Evolutionary conservation across 306 rosid genomes (phyloP).

Genomic region (Gastrolobium bilobum): DNA sequence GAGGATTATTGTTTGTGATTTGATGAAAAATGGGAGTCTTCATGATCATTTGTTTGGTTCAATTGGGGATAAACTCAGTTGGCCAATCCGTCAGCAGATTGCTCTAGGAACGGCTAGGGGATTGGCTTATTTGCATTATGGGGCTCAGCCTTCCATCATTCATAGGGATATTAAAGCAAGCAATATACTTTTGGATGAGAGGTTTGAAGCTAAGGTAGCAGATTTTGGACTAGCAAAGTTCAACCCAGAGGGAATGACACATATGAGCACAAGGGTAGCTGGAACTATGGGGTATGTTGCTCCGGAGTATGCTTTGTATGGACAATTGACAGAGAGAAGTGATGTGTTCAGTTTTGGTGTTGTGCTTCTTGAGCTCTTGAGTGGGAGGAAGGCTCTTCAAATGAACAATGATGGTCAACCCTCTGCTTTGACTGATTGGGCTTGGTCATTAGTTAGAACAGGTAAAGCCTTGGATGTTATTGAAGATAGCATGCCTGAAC

Average conservation of each 20-base stretch:
- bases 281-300: constrained; percentile 99
- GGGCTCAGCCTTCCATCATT: constrained; percentile 89
- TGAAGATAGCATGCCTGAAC: constrained; percentile 76
- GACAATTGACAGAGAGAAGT: constrained; percentile 91
- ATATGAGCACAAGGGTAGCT: constrained; percentile 96
- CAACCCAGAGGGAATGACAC: constrained; percentile 91
- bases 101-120: constrained; percentile 94
- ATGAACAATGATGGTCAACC: constrained; percentile 64
- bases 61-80: constrained; percentile 61
- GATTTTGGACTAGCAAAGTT: constrained; percentile 96
- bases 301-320: constrained; percentile 95
- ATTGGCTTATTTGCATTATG: constrained; percentile 91
- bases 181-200: constrained; percentile 90
- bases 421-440: constrained; percentile 84
- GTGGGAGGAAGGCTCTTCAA: constrained; percentile 89
- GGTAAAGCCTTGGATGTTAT: constrained; percentile 76
- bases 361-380: constrained; percentile 90
- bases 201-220: constrained; percentile 85
- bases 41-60: constrained; percentile 85
- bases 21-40: constrained; percentile 90
- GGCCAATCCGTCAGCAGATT: constrained; percentile 80
- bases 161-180: constrained; percentile 94
- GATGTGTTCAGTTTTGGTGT: constrained; percentile 96
- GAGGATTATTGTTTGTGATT: constrained; percentile 90
- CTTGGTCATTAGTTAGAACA: constrained; percentile 83